Percentiles rank a stretch among this genome's conserved stretches.
These are phyloP conservation scores for Candolleomyces efflorescens DNA, from an alignment of 768 basidiomycete species.

Conservation along the genomic window DNA sequence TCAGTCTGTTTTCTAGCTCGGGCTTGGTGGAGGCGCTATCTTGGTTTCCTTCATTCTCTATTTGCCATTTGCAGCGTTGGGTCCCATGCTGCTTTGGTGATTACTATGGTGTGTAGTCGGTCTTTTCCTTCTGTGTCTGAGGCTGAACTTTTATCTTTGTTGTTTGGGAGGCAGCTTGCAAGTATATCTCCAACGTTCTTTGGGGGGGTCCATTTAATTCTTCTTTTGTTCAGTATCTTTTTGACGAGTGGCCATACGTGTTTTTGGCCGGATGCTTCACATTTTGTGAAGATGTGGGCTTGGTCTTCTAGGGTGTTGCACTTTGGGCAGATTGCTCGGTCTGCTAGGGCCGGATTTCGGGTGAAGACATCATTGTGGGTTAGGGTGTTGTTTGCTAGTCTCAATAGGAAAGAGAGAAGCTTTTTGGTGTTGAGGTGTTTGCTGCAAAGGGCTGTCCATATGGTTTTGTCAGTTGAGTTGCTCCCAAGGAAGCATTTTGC, in stretches of 20 bases:
- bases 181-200: not conserved
- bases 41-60: not conserved
- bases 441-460: not conserved
- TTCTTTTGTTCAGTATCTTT: not conserved
- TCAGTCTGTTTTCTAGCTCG: not conserved
- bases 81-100: conserved; percentile 9
- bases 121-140: not conserved
- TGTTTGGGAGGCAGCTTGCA: not conserved
- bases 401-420: not conserved
- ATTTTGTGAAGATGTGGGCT: not conserved
- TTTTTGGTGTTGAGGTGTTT: not conserved
- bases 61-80: conserved; percentile 8
- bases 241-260: not conserved
- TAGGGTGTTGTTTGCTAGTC: not conserved
- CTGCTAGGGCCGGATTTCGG: not conserved
- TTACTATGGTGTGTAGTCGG: conserved; percentile 4
- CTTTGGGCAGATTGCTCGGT: not conserved
- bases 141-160: not conserved
- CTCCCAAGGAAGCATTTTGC: not conserved
- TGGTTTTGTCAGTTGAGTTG: not conserved
- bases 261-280: not conserved
- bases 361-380: not conserved
- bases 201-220: not conserved
- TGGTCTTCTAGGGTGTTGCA: not conserved
- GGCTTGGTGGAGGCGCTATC: not conserved